These are phyloP conservation scores for Ophiocordyceps camponoti-floridani DNA, from an alignment of 2,329 filamentous ascomycete species.

Conservation along the genomic window DNA sequence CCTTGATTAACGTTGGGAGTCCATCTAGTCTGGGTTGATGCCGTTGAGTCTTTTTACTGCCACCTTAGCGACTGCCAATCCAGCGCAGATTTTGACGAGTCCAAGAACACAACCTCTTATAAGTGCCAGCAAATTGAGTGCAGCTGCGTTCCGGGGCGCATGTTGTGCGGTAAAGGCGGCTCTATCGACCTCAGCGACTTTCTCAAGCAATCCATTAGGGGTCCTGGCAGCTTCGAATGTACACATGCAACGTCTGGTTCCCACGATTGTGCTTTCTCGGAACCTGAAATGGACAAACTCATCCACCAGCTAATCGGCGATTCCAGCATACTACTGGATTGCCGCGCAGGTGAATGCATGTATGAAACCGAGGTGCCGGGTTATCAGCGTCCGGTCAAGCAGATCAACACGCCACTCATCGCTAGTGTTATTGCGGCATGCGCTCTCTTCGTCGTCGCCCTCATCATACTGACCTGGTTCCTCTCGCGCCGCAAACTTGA, in stretches of 20 bases:
- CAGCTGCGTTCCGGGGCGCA: conserved; percentile 73
- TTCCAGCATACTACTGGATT: conserved; percentile 67
- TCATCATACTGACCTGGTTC: conserved; percentile 75
- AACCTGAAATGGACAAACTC: conserved; percentile 81
- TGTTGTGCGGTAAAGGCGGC: conserved; percentile 83
- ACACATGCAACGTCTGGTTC: conserved; percentile 42
- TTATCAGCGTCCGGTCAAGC: conserved; percentile 73
- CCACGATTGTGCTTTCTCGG: conserved; percentile 65
- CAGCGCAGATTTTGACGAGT: conserved; percentile 45
- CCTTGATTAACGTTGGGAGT: neutral
- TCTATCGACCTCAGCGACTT: conserved; percentile 90
- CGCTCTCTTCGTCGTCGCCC: conserved; percentile 73
- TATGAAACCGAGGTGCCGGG: conserved; percentile 87
- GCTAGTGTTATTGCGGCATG: conserved; percentile 79
- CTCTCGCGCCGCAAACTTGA: conserved; percentile 55
- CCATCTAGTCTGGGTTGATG: conserved; percentile 72
- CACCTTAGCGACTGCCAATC: conserved; percentile 67
- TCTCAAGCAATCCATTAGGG: conserved; percentile 62
- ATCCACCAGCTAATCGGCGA: conserved; percentile 86
- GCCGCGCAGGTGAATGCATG: conserved; percentile 77
- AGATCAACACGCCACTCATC: conserved; percentile 93
- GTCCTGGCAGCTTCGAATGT: conserved; percentile 72
- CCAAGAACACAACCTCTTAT: conserved; percentile 69
- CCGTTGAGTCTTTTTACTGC: conserved; percentile 92
- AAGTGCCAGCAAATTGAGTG: conserved; percentile 73